Evolutionary conservation across 225 moss, liverwort and hornwort genomes (phyloP), one percentile per base, ranked within the genome.

Genomic region (Polytrichum formosum): DNA sequence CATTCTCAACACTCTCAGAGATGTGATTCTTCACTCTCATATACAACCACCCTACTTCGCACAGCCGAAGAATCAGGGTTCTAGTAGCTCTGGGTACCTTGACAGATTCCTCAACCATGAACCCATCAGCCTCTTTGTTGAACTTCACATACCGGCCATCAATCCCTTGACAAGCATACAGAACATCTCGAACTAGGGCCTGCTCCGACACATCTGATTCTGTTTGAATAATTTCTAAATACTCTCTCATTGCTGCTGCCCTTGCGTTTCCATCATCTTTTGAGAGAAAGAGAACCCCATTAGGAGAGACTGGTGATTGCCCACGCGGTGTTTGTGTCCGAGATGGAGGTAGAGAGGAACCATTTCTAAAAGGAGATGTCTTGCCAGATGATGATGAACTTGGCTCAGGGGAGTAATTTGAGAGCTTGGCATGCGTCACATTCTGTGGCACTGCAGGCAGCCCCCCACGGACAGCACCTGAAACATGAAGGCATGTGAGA

Each of bases 11-110:
- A 68, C 98, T 94, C 87, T 94, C 94, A 7, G 91, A 90, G 72
- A 98, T 92, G 75, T 98, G 92, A 69, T 91, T 90, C 73, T 94
- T 89, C 56, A 98, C 98, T 26, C 98, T 86, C 68, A 91, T 83
- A 75, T 92, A 98, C 33, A 98, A 85, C 98, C 98, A 98, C 28
- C 98, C 98, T 10, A 98, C 90, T 82, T 98, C 98, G 67, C 98
- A 94, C 18, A 98, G 84, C 58, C 98, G 90, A 60, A 94, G 91
- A 25, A 98, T 92, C 56, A 94, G 77, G 28, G 92, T 94, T 72
- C 92, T 83, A 6, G 88, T 90, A 20, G 91, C 81, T 77, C 80
- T 94, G 18, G 92, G 88, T 53, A 98, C 90, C 80, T 84, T 92
- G 77, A 92, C 74, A 25, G 83, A 83, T 27, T 90, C 88, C 63